Conservation (phyloP, 257 asterid species). For the Primulina eburnea region DNA sequence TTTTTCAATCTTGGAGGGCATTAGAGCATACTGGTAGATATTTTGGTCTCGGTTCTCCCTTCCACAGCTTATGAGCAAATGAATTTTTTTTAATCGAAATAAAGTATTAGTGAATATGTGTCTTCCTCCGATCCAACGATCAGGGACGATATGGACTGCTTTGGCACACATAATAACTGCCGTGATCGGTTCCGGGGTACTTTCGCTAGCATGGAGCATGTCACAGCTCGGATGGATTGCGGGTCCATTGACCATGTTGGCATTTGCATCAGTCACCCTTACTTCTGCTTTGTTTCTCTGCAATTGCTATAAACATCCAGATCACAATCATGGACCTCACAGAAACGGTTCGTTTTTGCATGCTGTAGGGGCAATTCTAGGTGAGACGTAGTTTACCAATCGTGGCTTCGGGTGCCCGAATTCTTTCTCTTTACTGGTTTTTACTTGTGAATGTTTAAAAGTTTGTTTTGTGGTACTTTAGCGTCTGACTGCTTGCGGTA, state of each 20-base stretch:
- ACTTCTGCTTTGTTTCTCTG: slow-evolving; percentile 50
- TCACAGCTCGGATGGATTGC: slow-evolving; percentile 85
- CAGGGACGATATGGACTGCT: slow-evolving; percentile 74
- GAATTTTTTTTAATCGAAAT: not conserved
- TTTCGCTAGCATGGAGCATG: slow-evolving; percentile 76
- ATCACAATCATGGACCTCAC: slow-evolving; percentile 27
- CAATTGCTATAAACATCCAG: slow-evolving; percentile 53
- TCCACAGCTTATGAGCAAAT: not conserved
- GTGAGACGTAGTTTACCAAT: slow-evolving; percentile 12
- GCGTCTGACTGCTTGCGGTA: no score
- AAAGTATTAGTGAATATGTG: not conserved
- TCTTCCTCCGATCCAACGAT: slow-evolving; percentile 18
- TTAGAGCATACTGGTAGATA: not conserved
- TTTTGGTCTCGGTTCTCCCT: not conserved
- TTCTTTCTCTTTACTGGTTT: no score
- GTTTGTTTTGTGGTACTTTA: no score
- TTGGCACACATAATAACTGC: slow-evolving; percentile 75
- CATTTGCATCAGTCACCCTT: slow-evolving; percentile 59
- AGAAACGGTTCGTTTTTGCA: slow-evolving; percentile 56
- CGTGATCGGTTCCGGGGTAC: slow-evolving; percentile 84
- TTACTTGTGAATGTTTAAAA: no score
- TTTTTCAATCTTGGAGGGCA: not conserved
- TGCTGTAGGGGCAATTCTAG: slow-evolving; percentile 54
- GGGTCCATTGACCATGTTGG: slow-evolving; percentile 57
- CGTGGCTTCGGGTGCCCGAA: no score